phyloP scores from a whole-genome alignment of 75 land plant genomes.

The Pseudotsuga menziesii region DNA sequence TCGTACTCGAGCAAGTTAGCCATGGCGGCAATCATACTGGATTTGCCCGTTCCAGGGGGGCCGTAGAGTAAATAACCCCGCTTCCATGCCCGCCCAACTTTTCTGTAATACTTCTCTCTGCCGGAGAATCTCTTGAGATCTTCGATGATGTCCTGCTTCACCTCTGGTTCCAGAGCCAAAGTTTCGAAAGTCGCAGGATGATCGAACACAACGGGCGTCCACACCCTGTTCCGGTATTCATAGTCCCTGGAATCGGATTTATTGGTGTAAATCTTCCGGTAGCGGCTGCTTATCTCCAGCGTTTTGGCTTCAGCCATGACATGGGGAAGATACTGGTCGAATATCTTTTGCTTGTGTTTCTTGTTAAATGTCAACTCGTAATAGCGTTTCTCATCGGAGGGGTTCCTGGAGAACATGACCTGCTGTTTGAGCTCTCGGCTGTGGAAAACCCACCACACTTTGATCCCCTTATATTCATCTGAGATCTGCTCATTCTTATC shows the following conservation, averaged over 20 bases:
- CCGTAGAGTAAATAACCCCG: conserved; percentile 33
- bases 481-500: conserved; percentile 14
- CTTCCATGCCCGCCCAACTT: not conserved
- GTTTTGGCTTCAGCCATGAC: conserved; percentile 34
- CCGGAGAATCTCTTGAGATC: conserved; percentile 35
- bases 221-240: conserved; percentile 13
- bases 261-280: conserved; percentile 51
- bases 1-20: conserved; percentile 49
- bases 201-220: conserved; percentile 55
- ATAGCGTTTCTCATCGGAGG: conserved; percentile 23
- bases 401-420: not conserved
- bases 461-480: conserved; percentile 17
- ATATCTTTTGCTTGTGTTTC: conserved; percentile 19
- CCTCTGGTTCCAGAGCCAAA: conserved; percentile 45
- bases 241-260: not conserved
- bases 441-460: conserved; percentile 13
- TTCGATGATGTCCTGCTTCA: conserved; percentile 43
- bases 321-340: conserved; percentile 28
- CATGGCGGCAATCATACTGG: conserved; percentile 66
- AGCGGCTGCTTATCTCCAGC: conserved; percentile 16
- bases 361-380: conserved; percentile 41
- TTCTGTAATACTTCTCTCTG: conserved; percentile 12
- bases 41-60: conserved; percentile 64
- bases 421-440: conserved; percentile 5
- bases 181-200: conserved; percentile 57